Base-by-base conservation (phyloP, 768 basidiomycete genomes). In the Tulasnella sp. region DNA sequence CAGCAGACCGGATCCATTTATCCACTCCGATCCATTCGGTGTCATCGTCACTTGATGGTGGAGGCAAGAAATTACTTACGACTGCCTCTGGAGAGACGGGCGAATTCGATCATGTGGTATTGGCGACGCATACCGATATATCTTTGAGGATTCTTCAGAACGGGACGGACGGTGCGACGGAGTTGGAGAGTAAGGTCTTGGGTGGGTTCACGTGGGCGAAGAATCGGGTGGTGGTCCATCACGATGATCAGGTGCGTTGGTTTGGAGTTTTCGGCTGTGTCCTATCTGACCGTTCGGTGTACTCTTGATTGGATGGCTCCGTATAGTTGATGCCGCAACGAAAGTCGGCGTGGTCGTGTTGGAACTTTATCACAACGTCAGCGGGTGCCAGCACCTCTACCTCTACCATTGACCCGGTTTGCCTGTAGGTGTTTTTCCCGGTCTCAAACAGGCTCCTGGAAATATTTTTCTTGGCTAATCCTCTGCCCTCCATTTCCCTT, bases 41-140 rank as follows among this genome's bases (percentile, higher is more conserved):
- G 30, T 72, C 69, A n/a, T 72, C 72, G 42, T 61, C 68, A 3
- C 43, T 63, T 19, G 41, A 61, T n/a, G 47, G 47, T 24, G 52
- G n/a, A n/a, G n/a, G 62, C 26, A 65, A 67, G 11, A 73, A 85
- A 7, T 63, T 70, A 7, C 65, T 87, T 5, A 76, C 70, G 3
- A 82, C 83, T 0, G 70, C 70, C 3, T 67, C 68, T 5, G 84
- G 81, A 0, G 68, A 72, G 27, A 70, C 69, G 21, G 70, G 75
- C 26, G 64, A 66, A 1, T 88, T 80, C 67, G 85, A 88, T 68
- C 81, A 82, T 68, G 83, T 89, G 50, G 83, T 88, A 44, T 67
- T 89, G 29, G 84, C 86, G 2, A 84, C 79, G 61, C 86, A 88
- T 68, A 84, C 85, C 0, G 82, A 88, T 65, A 77, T 79, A 1